A percentile compares a stretch with the other conserved stretches of the same genome.
Evolutionary conservation across 768 basidiomycete species (phyloP).

Genomic region (Leucocoprinus birnbaumii): DNA sequence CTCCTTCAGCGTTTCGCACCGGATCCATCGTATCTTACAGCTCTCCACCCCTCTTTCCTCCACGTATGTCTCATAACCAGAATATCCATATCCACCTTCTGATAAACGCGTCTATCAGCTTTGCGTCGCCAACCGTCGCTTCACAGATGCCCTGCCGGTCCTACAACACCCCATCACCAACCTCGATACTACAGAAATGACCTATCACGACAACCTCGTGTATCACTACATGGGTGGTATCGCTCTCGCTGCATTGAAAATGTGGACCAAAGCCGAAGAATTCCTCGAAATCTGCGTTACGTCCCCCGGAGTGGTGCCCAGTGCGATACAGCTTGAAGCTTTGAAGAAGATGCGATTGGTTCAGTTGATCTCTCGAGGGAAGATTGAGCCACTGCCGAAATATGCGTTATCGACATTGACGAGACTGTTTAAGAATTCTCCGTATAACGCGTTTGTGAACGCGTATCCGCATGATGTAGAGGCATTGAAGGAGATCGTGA

Average conservation of each 20-base stretch:
- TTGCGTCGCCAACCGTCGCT: slow-evolving; percentile 55
- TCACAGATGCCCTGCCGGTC: slow-evolving; percentile 55
- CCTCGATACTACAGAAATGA: slow-evolving; percentile 65
- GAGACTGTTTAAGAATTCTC: slow-evolving; percentile 63
- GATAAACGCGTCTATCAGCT: slow-evolving; percentile 31
- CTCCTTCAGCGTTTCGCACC: slow-evolving; percentile 65
- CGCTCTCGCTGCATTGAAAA: slow-evolving; percentile 59
- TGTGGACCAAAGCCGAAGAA: slow-evolving; percentile 69
- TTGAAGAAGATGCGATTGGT: slow-evolving; percentile 80
- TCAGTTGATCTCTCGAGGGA: slow-evolving; percentile 75
- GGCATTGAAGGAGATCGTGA: slow-evolving; percentile 41
- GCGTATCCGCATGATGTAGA: slow-evolving; percentile 59
- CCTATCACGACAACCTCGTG: slow-evolving; percentile 76
- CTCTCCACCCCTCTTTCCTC: slow-evolving; percentile 68
- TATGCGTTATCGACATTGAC: slow-evolving; percentile 61
- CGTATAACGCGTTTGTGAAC: slow-evolving; percentile 62
- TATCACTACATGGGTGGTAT: slow-evolving; percentile 85
- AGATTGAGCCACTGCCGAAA: slow-evolving; percentile 68
- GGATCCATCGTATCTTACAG: slow-evolving; percentile 56
- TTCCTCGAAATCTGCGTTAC: slow-evolving; percentile 79
- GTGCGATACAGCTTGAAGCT: slow-evolving; percentile 81
- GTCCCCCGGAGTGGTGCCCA: slow-evolving; percentile 52
- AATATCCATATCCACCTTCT: background rate
- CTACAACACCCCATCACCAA: slow-evolving; percentile 62
- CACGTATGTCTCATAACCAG: slow-evolving; percentile 37